Evolutionary conservation across 1,284 basidiomycete species (phyloP).

Genomic region (Malassezia brasiliensis): DNA sequence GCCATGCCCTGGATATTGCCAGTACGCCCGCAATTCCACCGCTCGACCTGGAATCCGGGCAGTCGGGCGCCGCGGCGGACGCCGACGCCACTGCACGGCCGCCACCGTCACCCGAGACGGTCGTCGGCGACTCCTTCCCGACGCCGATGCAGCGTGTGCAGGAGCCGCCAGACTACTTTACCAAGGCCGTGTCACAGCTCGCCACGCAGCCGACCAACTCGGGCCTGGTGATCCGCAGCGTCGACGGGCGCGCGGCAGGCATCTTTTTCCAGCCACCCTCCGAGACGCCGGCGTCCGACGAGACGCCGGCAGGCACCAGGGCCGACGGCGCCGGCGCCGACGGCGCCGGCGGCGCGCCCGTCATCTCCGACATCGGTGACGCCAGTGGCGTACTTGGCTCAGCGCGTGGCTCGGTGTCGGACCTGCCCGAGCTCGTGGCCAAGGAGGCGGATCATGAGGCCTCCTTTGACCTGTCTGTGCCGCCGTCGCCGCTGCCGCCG

Average conservation of each 20-base stretch:
- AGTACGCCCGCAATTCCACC: background rate
- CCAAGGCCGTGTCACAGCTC: conserved; percentile 60
- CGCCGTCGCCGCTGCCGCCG: background rate
- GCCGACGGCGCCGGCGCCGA: background rate
- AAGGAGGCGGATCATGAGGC: background rate
- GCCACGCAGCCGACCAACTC: conserved; percentile 59
- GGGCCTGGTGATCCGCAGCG: conserved; percentile 80
- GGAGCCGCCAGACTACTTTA: conserved; percentile 64
- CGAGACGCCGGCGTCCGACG: background rate
- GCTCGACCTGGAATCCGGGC: background rate
- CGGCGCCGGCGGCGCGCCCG: background rate
- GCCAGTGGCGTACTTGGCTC: background rate
- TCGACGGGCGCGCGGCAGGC: conserved; percentile 81
- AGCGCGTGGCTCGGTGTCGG: background rate
- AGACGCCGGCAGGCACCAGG: background rate
- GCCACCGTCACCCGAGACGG: background rate
- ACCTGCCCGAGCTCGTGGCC: background rate
- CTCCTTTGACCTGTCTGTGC: background rate
- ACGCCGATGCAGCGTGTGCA: conserved; percentile 2
- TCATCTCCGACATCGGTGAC: background rate
- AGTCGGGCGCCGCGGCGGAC: background rate
- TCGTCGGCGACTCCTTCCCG: background rate
- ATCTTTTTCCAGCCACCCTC: conserved; percentile 78
- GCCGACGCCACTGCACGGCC: background rate
- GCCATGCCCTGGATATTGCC: background rate